Evolutionary conservation across 176 grass and related monocot genomes (phyloP).

Genomic region (Bonia amplexicaulis): DNA sequence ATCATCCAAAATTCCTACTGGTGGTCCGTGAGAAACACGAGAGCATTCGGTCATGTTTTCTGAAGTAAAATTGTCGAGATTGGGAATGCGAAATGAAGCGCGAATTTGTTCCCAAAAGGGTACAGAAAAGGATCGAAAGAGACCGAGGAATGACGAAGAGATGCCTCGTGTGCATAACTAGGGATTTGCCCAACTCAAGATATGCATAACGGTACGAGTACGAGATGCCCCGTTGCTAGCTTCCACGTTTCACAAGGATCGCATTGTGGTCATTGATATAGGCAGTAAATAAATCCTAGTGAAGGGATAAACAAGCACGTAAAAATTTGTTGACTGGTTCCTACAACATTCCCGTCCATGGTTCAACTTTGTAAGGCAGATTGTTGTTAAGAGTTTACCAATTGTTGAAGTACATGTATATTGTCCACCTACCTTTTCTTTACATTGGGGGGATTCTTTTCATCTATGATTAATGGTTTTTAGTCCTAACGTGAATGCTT

Average conservation of each 20-base stretch:
- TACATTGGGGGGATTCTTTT: too few species aligned
- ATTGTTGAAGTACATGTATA: background rate
- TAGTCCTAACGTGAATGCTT: too few species aligned
- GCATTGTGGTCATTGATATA: background rate
- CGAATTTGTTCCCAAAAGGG: background rate
- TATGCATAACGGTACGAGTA: slow-evolving; percentile 15
- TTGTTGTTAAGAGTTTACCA: background rate
- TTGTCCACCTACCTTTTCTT: background rate
- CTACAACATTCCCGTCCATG: background rate
- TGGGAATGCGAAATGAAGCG: background rate
- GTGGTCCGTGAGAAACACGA: slow-evolving; percentile 19
- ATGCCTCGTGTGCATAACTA: background rate
- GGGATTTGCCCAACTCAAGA: slow-evolving; percentile 12
- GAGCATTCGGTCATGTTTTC: background rate
- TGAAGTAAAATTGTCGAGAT: background rate
- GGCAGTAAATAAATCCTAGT: background rate
- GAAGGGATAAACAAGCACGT: background rate
- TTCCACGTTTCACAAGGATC: slow-evolving; percentile 2
- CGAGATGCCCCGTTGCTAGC: slow-evolving; percentile 14
- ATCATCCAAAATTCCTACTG: too few species aligned
- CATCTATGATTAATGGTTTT: too few species aligned
- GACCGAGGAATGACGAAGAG: background rate
- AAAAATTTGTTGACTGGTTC: background rate
- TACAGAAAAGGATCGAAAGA: background rate
- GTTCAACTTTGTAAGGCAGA: background rate